Base-by-base conservation (phyloP, 257 asterid species). In the Gentiana macrophylla region DNA sequence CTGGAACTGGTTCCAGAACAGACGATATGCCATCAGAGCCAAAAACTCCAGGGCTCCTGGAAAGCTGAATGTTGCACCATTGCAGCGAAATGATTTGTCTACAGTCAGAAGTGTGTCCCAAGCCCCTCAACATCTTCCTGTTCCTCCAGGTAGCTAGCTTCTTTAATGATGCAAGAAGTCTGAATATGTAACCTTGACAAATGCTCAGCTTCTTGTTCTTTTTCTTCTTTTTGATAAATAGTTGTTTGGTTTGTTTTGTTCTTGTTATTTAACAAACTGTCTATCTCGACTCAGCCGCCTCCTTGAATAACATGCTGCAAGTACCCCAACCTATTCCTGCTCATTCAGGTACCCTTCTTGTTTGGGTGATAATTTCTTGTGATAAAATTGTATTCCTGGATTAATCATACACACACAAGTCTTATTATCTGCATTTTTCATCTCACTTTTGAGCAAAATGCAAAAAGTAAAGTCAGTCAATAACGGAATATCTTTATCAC, bases 21-120 rank as follows among this genome's bases (percentile, higher is more conserved):
- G 94, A 76, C 81, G 93, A 57, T 87, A 84, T 75, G 94, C 93
- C 44, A 62, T 84, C 71, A 73, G 96, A 77, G 89, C 94, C 41
- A 84, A 70, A 70, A 69, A 87, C 7, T 65, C 87, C 32, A 81
- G 72, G 68, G 50, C 71, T 61, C 78, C 94, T 53, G 83, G 56
- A 49, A 86, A 77, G 74, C 74, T 65, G 53, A 70, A 62, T 57
- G 53, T 72, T 51, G 52, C 75, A 9, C 69, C 80, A 51, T 56
- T 68, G 67, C 80, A 79, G 64, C 72, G 66, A 43, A 75, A 80
- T 51, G 83, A 79, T 69, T 80, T 70, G 47, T 47, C 87, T 71
- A 54, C 74, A 37, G 69, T 66, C 34, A 71, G 82, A 68, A 76
- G 56, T 65, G 59, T 79, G 55, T 71, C 83, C 56, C 93, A 75